Conservation (phyloP, 2,329 filamentous ascomycete genomes). For the Monilinia fructigena region DNA sequence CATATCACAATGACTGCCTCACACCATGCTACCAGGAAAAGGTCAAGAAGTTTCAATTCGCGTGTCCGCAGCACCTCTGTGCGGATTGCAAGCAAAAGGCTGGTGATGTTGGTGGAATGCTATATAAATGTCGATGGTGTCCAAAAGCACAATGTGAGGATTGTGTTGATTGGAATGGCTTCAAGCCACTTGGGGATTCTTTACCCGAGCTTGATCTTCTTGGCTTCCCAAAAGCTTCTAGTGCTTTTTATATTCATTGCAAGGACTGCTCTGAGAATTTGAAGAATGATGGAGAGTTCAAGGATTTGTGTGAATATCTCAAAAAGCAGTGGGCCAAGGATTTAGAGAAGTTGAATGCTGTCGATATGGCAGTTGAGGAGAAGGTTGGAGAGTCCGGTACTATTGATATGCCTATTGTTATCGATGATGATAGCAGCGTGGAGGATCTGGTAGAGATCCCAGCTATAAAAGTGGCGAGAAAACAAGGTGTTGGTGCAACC, state of each 20-base stretch:
- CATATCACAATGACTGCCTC: constrained; percentile 54
- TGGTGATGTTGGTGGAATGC: constrained; percentile 43
- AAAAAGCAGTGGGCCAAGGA: constrained; percentile 35
- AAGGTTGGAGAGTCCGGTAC: no score
- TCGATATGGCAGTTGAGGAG: neutral
- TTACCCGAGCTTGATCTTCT: constrained; percentile 54
- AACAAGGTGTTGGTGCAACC: neutral
- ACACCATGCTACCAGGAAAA: constrained; percentile 44
- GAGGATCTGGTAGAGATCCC: neutral
- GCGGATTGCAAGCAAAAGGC: constrained; percentile 53
- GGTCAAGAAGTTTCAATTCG: constrained; percentile 48
- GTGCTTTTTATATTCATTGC: constrained; percentile 55
- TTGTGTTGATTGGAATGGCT: constrained; percentile 54
- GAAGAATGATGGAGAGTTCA: constrained; percentile 35
- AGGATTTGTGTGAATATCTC: constrained; percentile 36
- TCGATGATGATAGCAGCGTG: neutral
- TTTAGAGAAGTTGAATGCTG: constrained; percentile 27
- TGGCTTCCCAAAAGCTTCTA: constrained; percentile 43
- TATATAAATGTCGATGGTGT: constrained; percentile 55
- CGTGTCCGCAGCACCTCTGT: constrained; percentile 57
- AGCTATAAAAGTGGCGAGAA: neutral
- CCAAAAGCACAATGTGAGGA: constrained; percentile 57
- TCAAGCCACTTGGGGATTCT: constrained; percentile 51
- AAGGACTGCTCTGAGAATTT: constrained; percentile 45
- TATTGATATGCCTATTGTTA: neutral